A percentile compares a stretch with the other conserved stretches of the same genome.
These are phyloP conservation scores for Hypoxylon rubiginosum DNA, from an alignment of 2,329 filamentous ascomycete species.

Conservation along the genomic window DNA sequence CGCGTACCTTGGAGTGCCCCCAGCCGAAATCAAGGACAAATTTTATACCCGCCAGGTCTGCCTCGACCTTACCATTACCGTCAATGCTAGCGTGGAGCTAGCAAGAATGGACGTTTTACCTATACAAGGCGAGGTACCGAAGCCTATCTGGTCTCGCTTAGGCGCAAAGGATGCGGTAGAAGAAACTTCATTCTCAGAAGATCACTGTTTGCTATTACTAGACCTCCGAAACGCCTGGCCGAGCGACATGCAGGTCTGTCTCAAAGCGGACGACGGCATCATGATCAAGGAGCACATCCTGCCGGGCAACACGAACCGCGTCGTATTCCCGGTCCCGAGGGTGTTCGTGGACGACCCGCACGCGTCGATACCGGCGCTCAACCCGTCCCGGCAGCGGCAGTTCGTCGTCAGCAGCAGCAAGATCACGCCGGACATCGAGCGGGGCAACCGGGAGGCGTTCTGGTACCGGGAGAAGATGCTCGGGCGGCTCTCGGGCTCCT, in stretches of 20 bases:
- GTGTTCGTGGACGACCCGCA: slow-evolving; percentile 83
- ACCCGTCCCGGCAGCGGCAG: slow-evolving; percentile 86
- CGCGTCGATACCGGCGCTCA: slow-evolving; percentile 82
- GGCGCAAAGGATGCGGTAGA: slow-evolving; percentile 50
- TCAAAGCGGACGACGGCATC: slow-evolving; percentile 67
- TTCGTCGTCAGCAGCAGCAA: slow-evolving; percentile 89
- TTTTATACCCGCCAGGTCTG: slow-evolving; percentile 89
- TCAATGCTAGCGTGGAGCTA: slow-evolving; percentile 91
- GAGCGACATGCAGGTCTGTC: slow-evolving; percentile 76
- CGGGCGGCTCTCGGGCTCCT: slow-evolving; percentile 76
- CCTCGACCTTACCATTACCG: slow-evolving; percentile 86
- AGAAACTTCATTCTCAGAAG: slow-evolving; percentile 60
- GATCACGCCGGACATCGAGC: slow-evolving; percentile 83
- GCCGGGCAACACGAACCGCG: slow-evolving; percentile 77
- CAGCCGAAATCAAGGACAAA: slow-evolving; percentile 75
- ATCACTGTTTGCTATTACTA: slow-evolving; percentile 83
- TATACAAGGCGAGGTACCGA: slow-evolving; percentile 75
- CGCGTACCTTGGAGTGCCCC: slow-evolving; percentile 79
- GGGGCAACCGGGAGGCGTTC: slow-evolving; percentile 83
- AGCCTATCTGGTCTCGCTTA: slow-evolving; percentile 67
- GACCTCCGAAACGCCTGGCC: slow-evolving; percentile 94
- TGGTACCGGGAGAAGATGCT: slow-evolving; percentile 91
- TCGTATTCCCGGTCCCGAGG: slow-evolving; percentile 81
- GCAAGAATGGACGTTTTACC: slow-evolving; percentile 83
- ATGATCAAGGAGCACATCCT: slow-evolving; percentile 69